Evolutionary conservation across 2,329 filamentous ascomycete species (phyloP).

Genomic region (Monilinia laxa): DNA sequence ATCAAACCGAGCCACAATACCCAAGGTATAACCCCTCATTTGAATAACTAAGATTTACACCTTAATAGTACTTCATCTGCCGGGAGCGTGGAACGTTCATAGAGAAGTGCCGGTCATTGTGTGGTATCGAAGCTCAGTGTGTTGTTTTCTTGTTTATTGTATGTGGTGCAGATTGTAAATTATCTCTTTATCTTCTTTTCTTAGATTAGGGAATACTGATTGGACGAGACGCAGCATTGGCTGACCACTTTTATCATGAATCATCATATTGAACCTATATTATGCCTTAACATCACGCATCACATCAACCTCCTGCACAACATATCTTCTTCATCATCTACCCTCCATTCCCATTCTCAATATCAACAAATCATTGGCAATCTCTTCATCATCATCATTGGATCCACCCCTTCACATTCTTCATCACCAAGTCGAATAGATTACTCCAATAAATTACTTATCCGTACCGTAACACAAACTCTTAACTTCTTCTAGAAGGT

Average conservation of each 20-base stretch:
- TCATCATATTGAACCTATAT: too few species aligned
- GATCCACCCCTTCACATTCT: not conserved
- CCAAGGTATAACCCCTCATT: conserved; percentile 7
- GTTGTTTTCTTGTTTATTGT: not conserved
- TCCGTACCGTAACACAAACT: not conserved
- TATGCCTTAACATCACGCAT: too few species aligned
- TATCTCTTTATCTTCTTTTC: not conserved
- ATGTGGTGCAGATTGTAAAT: not conserved
- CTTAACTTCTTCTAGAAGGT: conserved; percentile 6
- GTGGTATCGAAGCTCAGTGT: not conserved
- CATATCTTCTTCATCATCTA: not conserved
- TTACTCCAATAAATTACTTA: not conserved
- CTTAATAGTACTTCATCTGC: conserved; percentile 3
- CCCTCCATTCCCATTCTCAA: too few species aligned
- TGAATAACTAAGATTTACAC: not conserved
- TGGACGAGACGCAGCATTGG: too few species aligned
- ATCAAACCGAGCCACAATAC: not conserved
- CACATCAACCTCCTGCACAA: not conserved
- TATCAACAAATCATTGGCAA: too few species aligned
- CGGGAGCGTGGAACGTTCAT: not conserved
- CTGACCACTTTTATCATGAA: too few species aligned
- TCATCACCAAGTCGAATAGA: not conserved
- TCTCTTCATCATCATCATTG: not conserved
- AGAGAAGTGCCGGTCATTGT: not conserved
- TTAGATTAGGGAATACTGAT: not conserved